Conservation (phyloP, 768 basidiomycete genomes). For the Pleurotus sapidus region DNA sequence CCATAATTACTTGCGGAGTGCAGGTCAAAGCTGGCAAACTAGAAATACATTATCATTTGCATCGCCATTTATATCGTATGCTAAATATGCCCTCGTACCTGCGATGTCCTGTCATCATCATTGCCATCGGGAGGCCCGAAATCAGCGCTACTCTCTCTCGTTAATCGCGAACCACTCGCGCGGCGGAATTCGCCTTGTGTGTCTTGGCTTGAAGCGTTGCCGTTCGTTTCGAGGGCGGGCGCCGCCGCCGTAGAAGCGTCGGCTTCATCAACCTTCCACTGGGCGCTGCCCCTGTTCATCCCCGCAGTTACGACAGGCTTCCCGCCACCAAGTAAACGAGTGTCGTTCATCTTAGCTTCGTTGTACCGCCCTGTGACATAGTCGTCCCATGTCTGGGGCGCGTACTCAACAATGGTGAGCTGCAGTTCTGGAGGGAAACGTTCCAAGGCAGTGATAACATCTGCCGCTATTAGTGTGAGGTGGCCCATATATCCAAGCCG, state of each 20-base stretch:
- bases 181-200: slow-evolving; percentile 60
- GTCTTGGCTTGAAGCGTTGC: slow-evolving; percentile 8
- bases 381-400: slow-evolving; percentile 83
- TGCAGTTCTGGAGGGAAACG: slow-evolving; percentile 83
- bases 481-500: slow-evolving; percentile 97
- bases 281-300: slow-evolving; percentile 22
- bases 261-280: slow-evolving; percentile 75
- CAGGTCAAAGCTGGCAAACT: slow-evolving; percentile 87
- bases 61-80: slow-evolving; percentile 1
- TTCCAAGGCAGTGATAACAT: slow-evolving; percentile 86
- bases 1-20: slow-evolving; percentile 57
- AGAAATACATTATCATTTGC: background rate
- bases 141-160: slow-evolving; percentile 56
- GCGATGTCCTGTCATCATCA: slow-evolving; percentile 42
- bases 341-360: slow-evolving; percentile 84
- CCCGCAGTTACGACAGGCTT: slow-evolving; percentile 57
- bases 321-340: slow-evolving; percentile 79
- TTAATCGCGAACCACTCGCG: slow-evolving; percentile 36
- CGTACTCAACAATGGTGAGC: slow-evolving; percentile 57
- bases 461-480: slow-evolving; percentile 91
- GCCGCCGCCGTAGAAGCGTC: slow-evolving; percentile 26
- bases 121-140: slow-evolving; percentile 59
- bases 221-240: background rate
- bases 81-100: slow-evolving; percentile 31
- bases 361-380: slow-evolving; percentile 84